These are phyloP conservation scores for Pezicula carpinea DNA, from an alignment of 2,329 filamentous ascomycete species.

Conservation along the genomic window DNA sequence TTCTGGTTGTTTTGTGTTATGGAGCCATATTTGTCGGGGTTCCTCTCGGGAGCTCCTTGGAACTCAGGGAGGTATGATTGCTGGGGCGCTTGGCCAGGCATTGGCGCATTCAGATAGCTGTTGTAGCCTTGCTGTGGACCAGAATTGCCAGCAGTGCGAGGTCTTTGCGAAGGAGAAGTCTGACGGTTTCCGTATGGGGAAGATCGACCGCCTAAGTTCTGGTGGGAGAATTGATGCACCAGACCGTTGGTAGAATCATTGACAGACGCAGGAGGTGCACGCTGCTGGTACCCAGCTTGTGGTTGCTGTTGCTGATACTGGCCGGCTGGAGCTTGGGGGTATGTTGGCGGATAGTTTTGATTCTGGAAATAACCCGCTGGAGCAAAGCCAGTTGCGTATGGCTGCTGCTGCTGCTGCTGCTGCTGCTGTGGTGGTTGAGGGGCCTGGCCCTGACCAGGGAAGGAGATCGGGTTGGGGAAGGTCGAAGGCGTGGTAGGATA, in stretches of 20 bases:
- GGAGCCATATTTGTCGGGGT: conserved; percentile 71
- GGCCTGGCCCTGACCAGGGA: conserved; percentile 22
- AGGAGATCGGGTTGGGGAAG: conserved; percentile 84
- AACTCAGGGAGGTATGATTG: conserved; percentile 63
- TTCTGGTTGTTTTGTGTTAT: conserved; percentile 66
- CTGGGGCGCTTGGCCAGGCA: conserved; percentile 54
- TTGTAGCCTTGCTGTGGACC: conserved; percentile 59
- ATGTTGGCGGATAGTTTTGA: conserved; percentile 44
- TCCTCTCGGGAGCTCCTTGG: conserved; percentile 74
- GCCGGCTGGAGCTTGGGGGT: conserved; percentile 35
- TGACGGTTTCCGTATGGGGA: conserved; percentile 66
- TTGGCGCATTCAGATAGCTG: conserved; percentile 63
- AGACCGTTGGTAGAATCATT: conserved; percentile 88
- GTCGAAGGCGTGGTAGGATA: conserved; percentile 91
- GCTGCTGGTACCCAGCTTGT: conserved; percentile 39
- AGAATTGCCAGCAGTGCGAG: conserved; percentile 74
- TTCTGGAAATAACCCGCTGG: conserved; percentile 56
- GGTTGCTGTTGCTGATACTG: conserved; percentile 48
- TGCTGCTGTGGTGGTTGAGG: conserved; percentile 30
- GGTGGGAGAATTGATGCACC: conserved; percentile 93
- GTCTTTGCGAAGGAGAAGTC: conserved; percentile 68
- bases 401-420: conserved; percentile 34
- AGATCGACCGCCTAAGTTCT: conserved; percentile 76
- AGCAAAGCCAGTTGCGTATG: conserved; percentile 42
- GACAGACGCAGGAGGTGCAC: conserved; percentile 51